Conservation (phyloP, 2,329 filamentous ascomycete genomes). For the Colletotrichum tropicale region DNA sequence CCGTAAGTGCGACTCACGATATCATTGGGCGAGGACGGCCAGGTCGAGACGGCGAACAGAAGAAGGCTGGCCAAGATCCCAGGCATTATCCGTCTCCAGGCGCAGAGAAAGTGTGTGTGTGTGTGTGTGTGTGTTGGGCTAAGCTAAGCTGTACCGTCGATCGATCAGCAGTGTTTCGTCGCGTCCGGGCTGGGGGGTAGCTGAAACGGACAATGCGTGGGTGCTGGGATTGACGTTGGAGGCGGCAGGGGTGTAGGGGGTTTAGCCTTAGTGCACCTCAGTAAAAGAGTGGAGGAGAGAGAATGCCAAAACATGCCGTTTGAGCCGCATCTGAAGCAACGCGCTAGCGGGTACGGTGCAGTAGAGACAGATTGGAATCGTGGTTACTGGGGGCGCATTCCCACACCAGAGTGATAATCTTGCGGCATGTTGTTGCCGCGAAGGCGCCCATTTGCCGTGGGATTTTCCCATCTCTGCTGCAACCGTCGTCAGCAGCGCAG, state of each 20-base stretch:
- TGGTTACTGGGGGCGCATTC: background rate
- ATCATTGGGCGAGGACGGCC: background rate
- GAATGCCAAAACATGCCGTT: slow-evolving; percentile 9
- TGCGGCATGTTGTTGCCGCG: background rate
- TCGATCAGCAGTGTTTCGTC: slow-evolving; percentile 19
- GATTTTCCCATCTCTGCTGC: background rate
- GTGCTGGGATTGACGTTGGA: slow-evolving; percentile 15
- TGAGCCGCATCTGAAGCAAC: slow-evolving; percentile 17
- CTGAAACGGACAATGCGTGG: slow-evolving; percentile 20
- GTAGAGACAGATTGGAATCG: background rate
- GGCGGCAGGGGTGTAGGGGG: background rate
- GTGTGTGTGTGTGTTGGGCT: background rate
- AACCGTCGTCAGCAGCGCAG: background rate
- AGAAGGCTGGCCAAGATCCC: background rate
- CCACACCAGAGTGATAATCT: background rate
- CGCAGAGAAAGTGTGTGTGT: background rate
- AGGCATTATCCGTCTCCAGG: background rate
- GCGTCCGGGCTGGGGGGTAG: slow-evolving; percentile 14
- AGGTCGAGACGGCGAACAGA: background rate
- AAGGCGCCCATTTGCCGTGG: background rate
- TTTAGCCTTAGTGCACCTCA: background rate
- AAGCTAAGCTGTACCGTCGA: slow-evolving; percentile 2
- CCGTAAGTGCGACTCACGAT: background rate
- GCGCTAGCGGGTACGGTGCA: background rate
- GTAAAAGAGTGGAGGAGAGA: background rate